These are phyloP conservation scores for Rubroboletus satanas DNA, from an alignment of 768 basidiomycete species.

Conservation along the genomic window DNA sequence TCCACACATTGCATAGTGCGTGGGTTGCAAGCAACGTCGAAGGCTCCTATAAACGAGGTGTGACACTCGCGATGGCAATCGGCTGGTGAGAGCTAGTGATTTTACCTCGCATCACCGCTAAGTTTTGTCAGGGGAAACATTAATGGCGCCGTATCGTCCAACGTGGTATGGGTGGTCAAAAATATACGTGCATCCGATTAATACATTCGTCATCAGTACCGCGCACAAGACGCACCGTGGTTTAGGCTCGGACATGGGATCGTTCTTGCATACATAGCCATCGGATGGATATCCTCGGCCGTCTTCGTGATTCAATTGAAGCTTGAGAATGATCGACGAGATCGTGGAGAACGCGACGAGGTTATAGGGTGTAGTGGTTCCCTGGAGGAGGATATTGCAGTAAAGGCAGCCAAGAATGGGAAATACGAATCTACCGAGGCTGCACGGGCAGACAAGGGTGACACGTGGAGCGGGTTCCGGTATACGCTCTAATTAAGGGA, in stretches of 20 bases:
- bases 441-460: conserved; percentile 59
- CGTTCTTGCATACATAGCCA: conserved; percentile 63
- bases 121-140: conserved; percentile 47
- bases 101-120: conserved; percentile 15
- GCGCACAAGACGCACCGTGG: conserved; percentile 59
- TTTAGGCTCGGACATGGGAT: conserved; percentile 68
- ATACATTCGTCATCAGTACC: conserved; percentile 45
- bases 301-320: conserved; percentile 46
- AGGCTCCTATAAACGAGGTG: conserved; percentile 69
- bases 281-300: conserved; percentile 55
- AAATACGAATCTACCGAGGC: conserved; percentile 51
- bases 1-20: conserved; percentile 38
- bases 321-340: conserved; percentile 58
- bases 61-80: conserved; percentile 67
- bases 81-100: conserved; percentile 38
- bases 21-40: conserved; percentile 74
- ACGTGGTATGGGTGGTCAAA: conserved; percentile 47
- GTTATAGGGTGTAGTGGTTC: conserved; percentile 49
- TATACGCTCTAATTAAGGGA: conserved; percentile 43
- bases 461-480: conserved; percentile 74
- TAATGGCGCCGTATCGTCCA: conserved; percentile 65
- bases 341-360: conserved; percentile 67
- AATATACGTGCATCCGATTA: neutral
- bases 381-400: conserved; percentile 32
- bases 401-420: conserved; percentile 44